Percentiles rank a stretch among this genome's conserved stretches.
Evolutionary conservation across 1,139 yeast species (phyloP).

Genomic region (Candida sanyaensis): DNA sequence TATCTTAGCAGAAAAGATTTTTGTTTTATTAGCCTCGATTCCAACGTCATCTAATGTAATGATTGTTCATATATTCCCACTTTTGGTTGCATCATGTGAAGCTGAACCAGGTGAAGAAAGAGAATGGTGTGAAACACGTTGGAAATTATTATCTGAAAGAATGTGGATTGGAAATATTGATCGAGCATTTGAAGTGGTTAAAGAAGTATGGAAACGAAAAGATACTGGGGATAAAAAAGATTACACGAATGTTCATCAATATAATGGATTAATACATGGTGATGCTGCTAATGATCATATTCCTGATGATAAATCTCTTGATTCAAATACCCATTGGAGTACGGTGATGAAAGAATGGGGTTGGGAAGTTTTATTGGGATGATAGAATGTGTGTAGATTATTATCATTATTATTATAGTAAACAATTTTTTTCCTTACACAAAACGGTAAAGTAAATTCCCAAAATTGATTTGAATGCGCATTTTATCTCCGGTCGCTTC

Average conservation of each 20-base stretch:
- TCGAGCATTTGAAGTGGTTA: constrained; percentile 65
- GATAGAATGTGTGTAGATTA: background rate
- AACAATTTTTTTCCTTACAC: too few species aligned
- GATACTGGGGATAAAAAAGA: constrained; percentile 37
- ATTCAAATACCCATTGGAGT: constrained; percentile 66
- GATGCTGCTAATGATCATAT: constrained; percentile 23
- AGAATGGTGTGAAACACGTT: constrained; percentile 60
- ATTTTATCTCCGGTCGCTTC: background rate
- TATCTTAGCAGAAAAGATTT: constrained; percentile 58
- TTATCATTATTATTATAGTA: too few species aligned
- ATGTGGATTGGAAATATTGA: constrained; percentile 70
- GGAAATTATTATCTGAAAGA: constrained; percentile 54
- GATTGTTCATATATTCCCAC: constrained; percentile 63
- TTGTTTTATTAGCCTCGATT: constrained; percentile 61
- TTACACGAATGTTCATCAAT: constrained; percentile 26
- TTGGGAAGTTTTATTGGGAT: constrained; percentile 63
- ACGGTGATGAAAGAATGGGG: constrained; percentile 74
- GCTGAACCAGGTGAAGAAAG: constrained; percentile 59
- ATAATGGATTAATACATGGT: constrained; percentile 40
- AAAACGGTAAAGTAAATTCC: too few species aligned
- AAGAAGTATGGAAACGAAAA: constrained; percentile 68
- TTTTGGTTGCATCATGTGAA: constrained; percentile 65
- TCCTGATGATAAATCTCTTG: constrained; percentile 20
- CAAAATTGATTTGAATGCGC: too few species aligned
- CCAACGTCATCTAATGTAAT: constrained; percentile 60